Percentiles rank a stretch among this genome's conserved stretches.
These are phyloP conservation scores for Calocera viscosa DNA, from an alignment of 768 basidiomycete genomes.

Conservation along the genomic window DNA sequence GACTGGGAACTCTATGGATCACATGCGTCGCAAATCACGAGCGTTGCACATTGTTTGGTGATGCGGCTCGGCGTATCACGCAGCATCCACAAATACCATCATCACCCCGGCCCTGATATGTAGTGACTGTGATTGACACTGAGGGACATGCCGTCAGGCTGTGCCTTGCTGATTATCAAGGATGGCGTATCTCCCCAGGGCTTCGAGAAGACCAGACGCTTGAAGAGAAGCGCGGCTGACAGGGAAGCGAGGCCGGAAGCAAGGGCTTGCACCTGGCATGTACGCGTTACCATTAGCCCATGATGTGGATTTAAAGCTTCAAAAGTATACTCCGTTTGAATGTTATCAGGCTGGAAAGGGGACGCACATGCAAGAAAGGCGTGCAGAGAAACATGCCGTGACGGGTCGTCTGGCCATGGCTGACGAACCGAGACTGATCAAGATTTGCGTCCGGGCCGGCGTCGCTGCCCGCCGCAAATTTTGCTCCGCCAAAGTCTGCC, in stretches of 20 bases:
- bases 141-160: not conserved
- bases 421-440: not conserved
- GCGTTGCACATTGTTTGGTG: too few relatives aligned
- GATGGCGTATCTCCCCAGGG: not conserved
- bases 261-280: not conserved
- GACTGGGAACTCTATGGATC: not conserved
- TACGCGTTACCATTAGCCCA: not conserved
- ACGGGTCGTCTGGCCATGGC: not conserved
- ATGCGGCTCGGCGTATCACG: too few relatives aligned
- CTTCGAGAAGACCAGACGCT: not conserved
- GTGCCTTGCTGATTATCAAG: slow-evolving; percentile 6
- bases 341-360: not conserved
- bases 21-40: too few relatives aligned
- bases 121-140: not conserved
- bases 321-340: not conserved
- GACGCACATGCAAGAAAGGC: not conserved
- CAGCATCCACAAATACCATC: not conserved
- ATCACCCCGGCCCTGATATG: not conserved
- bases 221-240: not conserved
- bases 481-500: not conserved
- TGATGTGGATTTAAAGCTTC: not conserved
- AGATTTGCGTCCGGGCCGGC: not conserved
- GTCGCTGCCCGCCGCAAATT: not conserved
- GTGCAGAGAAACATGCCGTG: not conserved
- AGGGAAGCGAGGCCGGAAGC: not conserved